Evolutionary conservation across 805 yeast genomes (phyloP).

Genomic region (Sungouiella thailandica): DNA sequence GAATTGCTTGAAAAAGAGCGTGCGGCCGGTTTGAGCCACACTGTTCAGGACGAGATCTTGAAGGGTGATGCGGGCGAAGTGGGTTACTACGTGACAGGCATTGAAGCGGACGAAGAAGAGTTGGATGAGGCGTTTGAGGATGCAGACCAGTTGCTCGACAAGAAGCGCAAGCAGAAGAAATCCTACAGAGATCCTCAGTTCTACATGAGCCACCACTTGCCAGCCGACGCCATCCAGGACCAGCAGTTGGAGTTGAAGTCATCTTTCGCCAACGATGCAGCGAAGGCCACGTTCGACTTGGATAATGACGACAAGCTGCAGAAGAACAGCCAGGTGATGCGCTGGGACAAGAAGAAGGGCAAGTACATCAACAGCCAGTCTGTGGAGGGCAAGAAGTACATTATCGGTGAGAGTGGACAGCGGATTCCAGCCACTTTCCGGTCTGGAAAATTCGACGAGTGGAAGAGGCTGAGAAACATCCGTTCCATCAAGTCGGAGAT

Average conservation of each 20-base stretch:
- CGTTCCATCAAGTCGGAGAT: conserved; percentile 30
- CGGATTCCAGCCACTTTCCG: conserved; percentile 86
- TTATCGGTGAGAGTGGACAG: conserved; percentile 92
- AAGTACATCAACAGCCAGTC: conserved; percentile 80
- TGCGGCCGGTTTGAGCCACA: conserved; percentile 67
- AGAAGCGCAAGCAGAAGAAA: conserved; percentile 30
- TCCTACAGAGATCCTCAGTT: conserved; percentile 71
- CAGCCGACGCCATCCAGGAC: conserved; percentile 74
- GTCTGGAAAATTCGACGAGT: conserved; percentile 86
- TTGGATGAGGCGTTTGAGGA: conserved; percentile 47
- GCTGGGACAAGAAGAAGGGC: conserved; percentile 93
- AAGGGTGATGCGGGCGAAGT: conserved; percentile 45
- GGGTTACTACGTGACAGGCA: conserved; percentile 42
- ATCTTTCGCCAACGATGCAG: conserved; percentile 80
- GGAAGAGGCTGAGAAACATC: conserved; percentile 72
- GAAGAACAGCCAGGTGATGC: conserved; percentile 65
- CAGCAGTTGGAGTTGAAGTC: conserved; percentile 52
- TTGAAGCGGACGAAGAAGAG: conserved; percentile 41
- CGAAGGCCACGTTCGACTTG: conserved; percentile 81
- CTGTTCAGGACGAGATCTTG: conserved; percentile 68
- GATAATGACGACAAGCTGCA: conserved; percentile 70
- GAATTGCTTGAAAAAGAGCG: conserved; percentile 69
- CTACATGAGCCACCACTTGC: conserved; percentile 87
- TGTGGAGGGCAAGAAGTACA: conserved; percentile 69
- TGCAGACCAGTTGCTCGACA: conserved; percentile 38